phyloP scores from a whole-genome alignment of 2,329 filamentous ascomycete species.

The Zymoseptoria ardabiliae region DNA sequence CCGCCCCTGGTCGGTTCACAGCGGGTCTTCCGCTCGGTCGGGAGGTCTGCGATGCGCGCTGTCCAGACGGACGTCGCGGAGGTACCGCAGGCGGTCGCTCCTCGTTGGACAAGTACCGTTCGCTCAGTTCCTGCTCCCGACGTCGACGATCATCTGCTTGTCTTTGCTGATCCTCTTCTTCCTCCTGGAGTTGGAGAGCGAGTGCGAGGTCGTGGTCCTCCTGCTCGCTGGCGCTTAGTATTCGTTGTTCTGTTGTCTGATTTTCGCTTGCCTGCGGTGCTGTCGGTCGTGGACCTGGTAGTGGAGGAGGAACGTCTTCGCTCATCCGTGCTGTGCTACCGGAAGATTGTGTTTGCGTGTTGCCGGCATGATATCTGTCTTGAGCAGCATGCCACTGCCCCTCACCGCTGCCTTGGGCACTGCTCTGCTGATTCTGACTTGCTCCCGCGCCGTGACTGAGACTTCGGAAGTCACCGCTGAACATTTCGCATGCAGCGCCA shows the following conservation, averaged over 20 bases:
- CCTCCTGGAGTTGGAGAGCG: conserved; percentile 86
- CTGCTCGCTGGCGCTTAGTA: conserved; percentile 55
- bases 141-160: conserved; percentile 49
- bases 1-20: conserved; percentile 26
- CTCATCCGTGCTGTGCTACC: conserved; percentile 8
- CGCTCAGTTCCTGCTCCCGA: conserved; percentile 61
- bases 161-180: conserved; percentile 76
- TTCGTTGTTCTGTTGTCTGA: conserved; percentile 16
- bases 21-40: conserved; percentile 16
- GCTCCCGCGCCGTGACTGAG: conserved; percentile 55
- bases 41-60: conserved; percentile 4
- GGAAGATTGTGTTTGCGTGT: conserved; percentile 1
- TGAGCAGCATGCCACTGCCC: conserved; percentile 53
- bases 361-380: conserved; percentile 21
- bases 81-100: conserved; percentile 24
- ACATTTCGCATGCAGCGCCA: conserved; percentile 73
- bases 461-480: conserved; percentile 80
- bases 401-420: conserved; percentile 24
- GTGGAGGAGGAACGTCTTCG: conserved; percentile 17
- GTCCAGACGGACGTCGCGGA: conserved; percentile 15
- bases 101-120: conserved; percentile 59
- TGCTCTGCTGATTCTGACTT: conserved; percentile 18
- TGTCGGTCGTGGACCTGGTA: conserved; percentile 22
- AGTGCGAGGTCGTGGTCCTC: conserved; percentile 79
- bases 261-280: conserved; percentile 4